Base-by-base conservation (phyloP, 2,329 filamentous ascomycete species). In the Pochonia chlamydosporia region DNA sequence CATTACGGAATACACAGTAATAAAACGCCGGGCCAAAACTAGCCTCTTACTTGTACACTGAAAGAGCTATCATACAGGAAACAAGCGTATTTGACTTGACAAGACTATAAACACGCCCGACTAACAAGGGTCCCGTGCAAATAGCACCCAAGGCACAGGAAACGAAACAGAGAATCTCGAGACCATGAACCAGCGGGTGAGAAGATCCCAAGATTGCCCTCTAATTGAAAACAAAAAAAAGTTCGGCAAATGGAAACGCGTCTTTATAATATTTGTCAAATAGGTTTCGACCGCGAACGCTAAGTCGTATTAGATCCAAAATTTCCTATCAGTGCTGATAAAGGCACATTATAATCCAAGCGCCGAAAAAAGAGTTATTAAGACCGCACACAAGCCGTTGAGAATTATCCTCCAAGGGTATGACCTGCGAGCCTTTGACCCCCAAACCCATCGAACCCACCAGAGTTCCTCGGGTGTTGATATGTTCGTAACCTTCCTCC, bases 401-500 rank as follows among this genome's bases (percentile, higher is more conserved):
- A 4, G 44, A 41, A 46, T 31, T 30, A 25, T 49, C 26, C 48
- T 43, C 40, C 11, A 39, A 37, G 43, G 39, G 24, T n/a, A 23
- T 43, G 35, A 43, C 39, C 28, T 50, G 28, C 31, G 36, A 26
- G 30, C 44, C 33, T n/a, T n/a, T n/a, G n/a, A n/a, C n/a, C n/a
- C n/a, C n/a, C n/a, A n/a, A n/a, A n/a, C 37, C 26, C 33, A 3
- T 37, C 24, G 40, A 47, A 39, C 23, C n/a, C 24, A n/a, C 14
- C 7, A 40, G n/a, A 36, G 40, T 25, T 31, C 25, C 31, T 23
- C 26, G 11, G 28, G 40, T 54, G 54, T 56, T 61, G 56, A 57
- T 63, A 64, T 66, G 62, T 63, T 63, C 63, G 55, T 65, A 59
- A 60, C 54, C n/a, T n/a, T n/a, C n/a, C n/a, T n/a, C n/a, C n/a